Base-by-base conservation (phyloP, 1,284 basidiomycete genomes). In the Fomitopsis palustris region DNA sequence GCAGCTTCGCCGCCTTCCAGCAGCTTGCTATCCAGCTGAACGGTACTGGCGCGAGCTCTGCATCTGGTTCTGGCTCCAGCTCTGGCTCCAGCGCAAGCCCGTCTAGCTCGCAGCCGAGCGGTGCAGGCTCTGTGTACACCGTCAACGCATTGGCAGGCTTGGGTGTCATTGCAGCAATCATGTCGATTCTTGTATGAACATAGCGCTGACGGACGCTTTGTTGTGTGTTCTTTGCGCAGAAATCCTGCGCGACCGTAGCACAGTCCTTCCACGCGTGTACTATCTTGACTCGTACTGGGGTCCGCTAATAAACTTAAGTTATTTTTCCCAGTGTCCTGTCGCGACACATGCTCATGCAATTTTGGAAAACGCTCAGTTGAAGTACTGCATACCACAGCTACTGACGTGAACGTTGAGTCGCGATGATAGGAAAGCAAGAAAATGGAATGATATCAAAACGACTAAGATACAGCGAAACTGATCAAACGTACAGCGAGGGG, bases 1-100 rank as follows among this genome's bases (percentile, higher is more conserved):
- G 77, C 67, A 78, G 74, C 62, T 79, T 78, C 69, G 65, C 67
- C 52, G 77, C 77, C 0, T 80, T 78, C 74, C 65, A 75, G 65
- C 58, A 59, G 7, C 70, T 74, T 58, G 77, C 78, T 5, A 63
- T 56, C 58, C 41, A 66, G 47, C 66, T 74, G 60, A 76, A 76
- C 63, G 74, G 74, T 61, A 75, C 74, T 25, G 61, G 64, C 59
- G 37, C 67, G 17, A 65, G 56, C 38, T 52, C 51, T 23, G 31
- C 29, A 14, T 55, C 54, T 9, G 66, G 56, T 39, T 52, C 51
- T 23, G 31, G 19, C 12, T 55, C 54, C 16, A 35, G n/a, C 9
- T 41, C 52, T 1, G 47, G 29, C 37, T 37, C 56, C 1, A 37
- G 59, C 0, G 53, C 51, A 5, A 52, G 49, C 49, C 49, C 49